These are phyloP conservation scores for Fragaria ananassa DNA, from an alignment of 306 rosid species.

Conservation along the genomic window DNA sequence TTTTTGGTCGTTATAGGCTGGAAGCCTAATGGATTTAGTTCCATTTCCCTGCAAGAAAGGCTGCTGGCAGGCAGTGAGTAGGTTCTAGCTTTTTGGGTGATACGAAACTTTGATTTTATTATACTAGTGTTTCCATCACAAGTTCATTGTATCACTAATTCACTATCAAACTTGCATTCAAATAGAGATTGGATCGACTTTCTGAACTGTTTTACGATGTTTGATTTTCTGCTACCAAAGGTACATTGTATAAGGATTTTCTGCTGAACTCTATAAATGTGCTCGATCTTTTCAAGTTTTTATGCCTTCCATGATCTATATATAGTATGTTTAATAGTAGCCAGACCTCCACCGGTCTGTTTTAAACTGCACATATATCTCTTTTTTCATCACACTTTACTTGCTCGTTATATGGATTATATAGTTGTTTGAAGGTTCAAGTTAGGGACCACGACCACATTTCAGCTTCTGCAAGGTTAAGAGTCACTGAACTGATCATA, in stretches of 20 bases:
- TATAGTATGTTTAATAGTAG: no score
- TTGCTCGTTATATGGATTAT: slow-evolving; percentile 10
- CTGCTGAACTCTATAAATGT: not conserved
- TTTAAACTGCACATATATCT: no score
- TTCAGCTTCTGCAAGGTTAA: slow-evolving; percentile 13
- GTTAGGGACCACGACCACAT: slow-evolving; percentile 17
- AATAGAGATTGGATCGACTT: not conserved
- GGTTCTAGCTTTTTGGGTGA: not conserved
- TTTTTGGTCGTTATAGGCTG: no score
- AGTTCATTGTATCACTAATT: not conserved
- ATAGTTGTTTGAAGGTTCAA: slow-evolving; percentile 30
- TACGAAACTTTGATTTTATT: not conserved
- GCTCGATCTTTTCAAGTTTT: no score
- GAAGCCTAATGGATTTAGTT: no score
- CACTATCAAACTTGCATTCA: not conserved
- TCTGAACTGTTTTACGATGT: not conserved
- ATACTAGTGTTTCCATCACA: not conserved
- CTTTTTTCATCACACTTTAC: no score
- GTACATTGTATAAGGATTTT: no score
- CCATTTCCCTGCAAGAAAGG: not conserved
- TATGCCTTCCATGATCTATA: no score
- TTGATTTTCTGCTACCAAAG: not conserved
- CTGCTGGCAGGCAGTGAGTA: not conserved
- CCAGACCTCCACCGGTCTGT: no score
- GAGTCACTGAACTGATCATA: slow-evolving; percentile 25